Evolutionary conservation across 1,284 basidiomycete genomes (phyloP).

Genomic region (Cutaneotrichosporon sp.): DNA sequence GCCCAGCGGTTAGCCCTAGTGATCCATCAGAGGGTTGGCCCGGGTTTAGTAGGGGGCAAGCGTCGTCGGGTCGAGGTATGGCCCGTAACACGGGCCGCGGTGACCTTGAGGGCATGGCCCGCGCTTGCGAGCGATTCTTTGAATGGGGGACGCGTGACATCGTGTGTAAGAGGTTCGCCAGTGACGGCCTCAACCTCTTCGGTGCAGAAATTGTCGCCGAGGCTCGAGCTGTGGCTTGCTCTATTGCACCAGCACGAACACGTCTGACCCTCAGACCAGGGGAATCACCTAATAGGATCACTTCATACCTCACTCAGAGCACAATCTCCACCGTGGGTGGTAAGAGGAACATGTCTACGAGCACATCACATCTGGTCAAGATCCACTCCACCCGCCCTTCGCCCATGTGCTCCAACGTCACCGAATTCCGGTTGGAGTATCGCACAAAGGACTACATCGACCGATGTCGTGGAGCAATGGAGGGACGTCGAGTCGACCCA

Average conservation of each 20-base stretch:
- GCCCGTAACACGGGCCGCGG: conserved; percentile 36
- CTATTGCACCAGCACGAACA: background rate
- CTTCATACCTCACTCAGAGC: conserved; percentile 17
- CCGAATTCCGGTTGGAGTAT: conserved; percentile 40
- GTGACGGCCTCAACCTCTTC: conserved; percentile 34
- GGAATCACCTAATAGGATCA: conserved; percentile 11
- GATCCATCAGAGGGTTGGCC: conserved; percentile 36
- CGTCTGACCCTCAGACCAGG: background rate
- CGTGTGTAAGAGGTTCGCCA: conserved; percentile 42
- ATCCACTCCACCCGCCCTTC: conserved; percentile 32
- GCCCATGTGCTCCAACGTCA: conserved; percentile 25
- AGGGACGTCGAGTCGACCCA: conserved; percentile 33
- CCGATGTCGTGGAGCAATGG: conserved; percentile 34
- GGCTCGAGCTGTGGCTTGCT: conserved; percentile 8
- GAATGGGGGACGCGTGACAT: conserved; percentile 77
- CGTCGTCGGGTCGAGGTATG: conserved; percentile 21
- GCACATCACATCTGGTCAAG: conserved; percentile 22
- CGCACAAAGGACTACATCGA: conserved; percentile 20
- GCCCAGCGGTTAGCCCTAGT: conserved; percentile 51
- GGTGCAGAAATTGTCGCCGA: conserved; percentile 31
- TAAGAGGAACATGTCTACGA: background rate
- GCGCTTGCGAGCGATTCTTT: conserved; percentile 74
- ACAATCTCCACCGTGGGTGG: background rate
- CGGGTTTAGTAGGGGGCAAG: conserved; percentile 34
- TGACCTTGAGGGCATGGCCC: conserved; percentile 64